A percentile compares a stretch with the other conserved stretches of the same genome.
Conservation (phyloP, 495 filamentous ascomycete species). For the Lasiosphaeria ovina region DNA sequence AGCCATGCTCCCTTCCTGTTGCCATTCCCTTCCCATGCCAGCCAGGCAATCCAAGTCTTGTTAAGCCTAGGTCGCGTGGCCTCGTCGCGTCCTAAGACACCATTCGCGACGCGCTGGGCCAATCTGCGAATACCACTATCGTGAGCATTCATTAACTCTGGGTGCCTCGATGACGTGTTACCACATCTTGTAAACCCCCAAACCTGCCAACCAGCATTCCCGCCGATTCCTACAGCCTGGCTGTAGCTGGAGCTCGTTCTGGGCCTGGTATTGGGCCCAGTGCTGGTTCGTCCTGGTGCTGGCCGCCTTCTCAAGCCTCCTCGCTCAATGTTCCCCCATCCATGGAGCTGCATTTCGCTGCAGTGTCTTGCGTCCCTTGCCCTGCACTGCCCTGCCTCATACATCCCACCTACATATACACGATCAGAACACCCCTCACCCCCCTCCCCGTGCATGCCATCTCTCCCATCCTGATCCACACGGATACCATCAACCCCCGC, state of each 20-base stretch:
- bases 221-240: slow-evolving; percentile 23
- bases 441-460: slow-evolving; percentile 41
- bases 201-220: slow-evolving; percentile 23
- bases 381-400: slow-evolving; percentile 35
- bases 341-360: slow-evolving; percentile 34
- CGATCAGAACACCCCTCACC: slow-evolving; percentile 33
- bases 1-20: slow-evolving; percentile 11
- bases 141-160: slow-evolving; percentile 27
- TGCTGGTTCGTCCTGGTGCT: slow-evolving; percentile 3
- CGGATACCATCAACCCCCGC: slow-evolving; percentile 31
- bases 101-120: slow-evolving; percentile 10
- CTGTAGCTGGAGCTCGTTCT: slow-evolving; percentile 6
- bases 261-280: neutral
- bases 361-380: slow-evolving; percentile 41
- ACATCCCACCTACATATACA: slow-evolving; percentile 29
- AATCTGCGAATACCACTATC: slow-evolving; percentile 22
- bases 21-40: slow-evolving; percentile 11
- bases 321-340: slow-evolving; percentile 23
- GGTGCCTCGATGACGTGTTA: slow-evolving; percentile 45
- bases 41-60: neutral
- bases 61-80: neutral
- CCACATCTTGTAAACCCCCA: slow-evolving; percentile 34
- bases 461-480: slow-evolving; percentile 36
- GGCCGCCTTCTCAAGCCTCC: slow-evolving; percentile 23
- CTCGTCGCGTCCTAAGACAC: slow-evolving; percentile 16